A percentile compares a stretch with the other conserved stretches of the same genome.
Evolutionary conservation across 2,329 filamentous ascomycete species (phyloP).

Genomic region (Fusarium bulbicola): DNA sequence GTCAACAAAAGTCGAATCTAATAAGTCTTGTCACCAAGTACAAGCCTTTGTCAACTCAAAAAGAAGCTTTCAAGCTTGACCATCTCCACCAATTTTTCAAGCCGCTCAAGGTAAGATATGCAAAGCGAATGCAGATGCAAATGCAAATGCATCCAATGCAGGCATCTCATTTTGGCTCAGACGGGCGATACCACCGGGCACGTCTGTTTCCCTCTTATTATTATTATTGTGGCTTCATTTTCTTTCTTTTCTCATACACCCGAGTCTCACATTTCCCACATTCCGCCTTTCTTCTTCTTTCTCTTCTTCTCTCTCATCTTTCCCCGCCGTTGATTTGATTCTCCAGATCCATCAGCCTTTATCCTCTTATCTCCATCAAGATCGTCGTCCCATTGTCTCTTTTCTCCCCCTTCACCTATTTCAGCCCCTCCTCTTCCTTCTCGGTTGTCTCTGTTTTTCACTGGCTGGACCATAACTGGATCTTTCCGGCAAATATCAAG

Average conservation of each 20-base stretch:
- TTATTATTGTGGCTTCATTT: constrained; percentile 8
- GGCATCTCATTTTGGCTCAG: constrained; percentile 15
- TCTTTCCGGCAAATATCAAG: constrained; percentile 32
- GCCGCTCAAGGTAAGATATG: constrained; percentile 3
- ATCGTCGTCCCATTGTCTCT: neutral
- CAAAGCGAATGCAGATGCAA: neutral
- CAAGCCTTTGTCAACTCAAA: neutral
- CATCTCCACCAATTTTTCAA: constrained; percentile 18
- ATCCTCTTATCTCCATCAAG: constrained; percentile 1
- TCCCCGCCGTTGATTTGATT: neutral
- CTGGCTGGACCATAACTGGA: constrained; percentile 27
- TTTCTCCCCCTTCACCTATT: constrained; percentile 3
- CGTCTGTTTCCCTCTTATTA: neutral
- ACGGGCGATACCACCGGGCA: neutral
- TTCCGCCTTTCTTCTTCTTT: neutral
- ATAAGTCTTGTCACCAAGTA: neutral
- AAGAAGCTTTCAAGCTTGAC: constrained; percentile 18
- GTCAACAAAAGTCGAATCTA: neutral
- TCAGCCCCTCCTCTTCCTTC: constrained; percentile 20
- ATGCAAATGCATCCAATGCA: constrained; percentile 3
- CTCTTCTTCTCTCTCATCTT: neutral
- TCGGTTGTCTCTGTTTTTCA: constrained; percentile 24
- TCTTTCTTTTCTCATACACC: constrained; percentile 3
- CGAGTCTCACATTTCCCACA: constrained; percentile 12
- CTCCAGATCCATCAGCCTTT: neutral